phyloP scores from a whole-genome alignment of 2,329 filamentous ascomycete species.

The Ceratocystiopsis sp. region DNA sequence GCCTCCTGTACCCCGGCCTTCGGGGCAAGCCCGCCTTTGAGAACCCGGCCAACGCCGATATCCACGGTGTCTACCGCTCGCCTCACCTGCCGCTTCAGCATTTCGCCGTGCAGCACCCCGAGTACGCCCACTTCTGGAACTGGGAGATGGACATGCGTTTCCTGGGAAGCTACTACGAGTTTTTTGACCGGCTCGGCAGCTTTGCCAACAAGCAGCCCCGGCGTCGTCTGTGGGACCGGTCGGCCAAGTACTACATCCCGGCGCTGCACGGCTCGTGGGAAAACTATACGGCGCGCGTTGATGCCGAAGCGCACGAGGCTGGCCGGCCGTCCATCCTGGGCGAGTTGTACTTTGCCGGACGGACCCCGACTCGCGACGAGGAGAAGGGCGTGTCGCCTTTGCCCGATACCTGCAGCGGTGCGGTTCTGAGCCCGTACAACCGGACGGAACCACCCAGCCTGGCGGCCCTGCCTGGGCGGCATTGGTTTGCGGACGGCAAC shows the following conservation, averaged over 20 bases:
- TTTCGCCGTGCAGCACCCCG: constrained; percentile 44
- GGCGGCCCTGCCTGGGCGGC: not conserved
- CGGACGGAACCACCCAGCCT: constrained; percentile 3
- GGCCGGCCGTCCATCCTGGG: constrained; percentile 50
- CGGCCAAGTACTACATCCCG: constrained; percentile 61
- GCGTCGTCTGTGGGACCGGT: constrained; percentile 61
- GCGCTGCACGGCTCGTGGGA: constrained; percentile 52
- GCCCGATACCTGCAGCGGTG: constrained; percentile 34
- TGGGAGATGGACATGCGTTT: constrained; percentile 54
- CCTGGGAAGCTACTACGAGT: constrained; percentile 52
- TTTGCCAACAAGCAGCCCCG: constrained; percentile 55
- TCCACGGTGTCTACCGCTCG: constrained; percentile 54
- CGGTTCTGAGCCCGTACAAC: constrained; percentile 17
- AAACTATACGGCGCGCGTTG: constrained; percentile 50
- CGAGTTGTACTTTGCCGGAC: constrained; percentile 36
- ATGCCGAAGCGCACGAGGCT: constrained; percentile 37
- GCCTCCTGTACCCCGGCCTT: constrained; percentile 52
- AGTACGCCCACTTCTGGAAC: constrained; percentile 53
- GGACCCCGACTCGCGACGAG: constrained; percentile 29
- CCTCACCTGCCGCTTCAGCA: constrained; percentile 46
- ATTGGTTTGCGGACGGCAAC: constrained; percentile 8
- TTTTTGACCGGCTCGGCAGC: constrained; percentile 48
- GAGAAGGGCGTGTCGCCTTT: constrained; percentile 35
- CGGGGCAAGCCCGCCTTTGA: constrained; percentile 49
- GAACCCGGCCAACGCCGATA: constrained; percentile 36